A percentile compares a stretch with the other conserved stretches of the same genome.
Evolutionary conservation across 2,329 filamentous ascomycete species (phyloP).

Genomic region (Colletotrichum agaves): DNA sequence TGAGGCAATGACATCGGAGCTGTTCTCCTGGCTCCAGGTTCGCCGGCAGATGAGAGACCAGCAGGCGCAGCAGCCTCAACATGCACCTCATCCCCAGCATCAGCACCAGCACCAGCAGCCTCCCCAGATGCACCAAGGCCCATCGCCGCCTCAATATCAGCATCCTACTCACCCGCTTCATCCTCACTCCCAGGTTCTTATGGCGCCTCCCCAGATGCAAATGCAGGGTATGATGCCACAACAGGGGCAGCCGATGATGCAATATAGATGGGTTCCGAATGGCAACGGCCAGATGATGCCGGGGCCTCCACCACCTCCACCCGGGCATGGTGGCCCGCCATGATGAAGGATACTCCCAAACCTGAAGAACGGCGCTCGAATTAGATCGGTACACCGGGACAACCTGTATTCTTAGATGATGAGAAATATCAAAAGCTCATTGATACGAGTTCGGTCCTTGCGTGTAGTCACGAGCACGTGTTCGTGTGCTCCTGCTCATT

Average conservation of each 20-base stretch:
- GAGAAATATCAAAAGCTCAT: background rate
- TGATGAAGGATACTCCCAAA: background rate
- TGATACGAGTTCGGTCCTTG: too few relatives aligned
- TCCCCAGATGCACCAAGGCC: constrained; percentile 39
- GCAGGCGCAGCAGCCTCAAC: constrained; percentile 42
- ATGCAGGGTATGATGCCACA: constrained; percentile 29
- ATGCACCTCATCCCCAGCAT: constrained; percentile 31
- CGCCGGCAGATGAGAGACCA: constrained; percentile 49
- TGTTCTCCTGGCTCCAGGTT: constrained; percentile 55
- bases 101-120: constrained; percentile 44
- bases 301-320: constrained; percentile 41
- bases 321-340: background rate
- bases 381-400: background rate
- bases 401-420: constrained; percentile 13
- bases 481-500: too few relatives aligned
- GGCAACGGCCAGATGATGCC: constrained; percentile 57
- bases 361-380: background rate
- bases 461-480: too few relatives aligned
- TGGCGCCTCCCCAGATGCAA: constrained; percentile 9
- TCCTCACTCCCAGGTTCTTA: constrained; percentile 18
- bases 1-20: constrained; percentile 58
- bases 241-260: constrained; percentile 44
- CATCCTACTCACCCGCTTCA: constrained; percentile 26
- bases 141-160: constrained; percentile 23
- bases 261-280: constrained; percentile 55